Conservation (phyloP, 108 stramenopile species). For the Bacterosira constricta region DNA sequence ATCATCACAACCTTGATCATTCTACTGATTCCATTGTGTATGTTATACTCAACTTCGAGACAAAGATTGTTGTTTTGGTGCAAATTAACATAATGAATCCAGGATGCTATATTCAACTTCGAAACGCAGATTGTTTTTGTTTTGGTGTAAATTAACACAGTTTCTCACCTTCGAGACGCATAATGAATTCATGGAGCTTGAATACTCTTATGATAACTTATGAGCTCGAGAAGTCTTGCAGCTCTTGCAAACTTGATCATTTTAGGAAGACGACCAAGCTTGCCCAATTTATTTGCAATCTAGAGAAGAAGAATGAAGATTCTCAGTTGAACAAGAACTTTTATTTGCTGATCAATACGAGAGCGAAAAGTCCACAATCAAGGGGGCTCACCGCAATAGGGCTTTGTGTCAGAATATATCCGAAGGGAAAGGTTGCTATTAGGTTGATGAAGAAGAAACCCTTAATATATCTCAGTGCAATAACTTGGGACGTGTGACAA, state of each 20-base stretch:
- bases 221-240: constrained; percentile 22
- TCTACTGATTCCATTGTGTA: constrained; percentile 36
- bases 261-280: constrained; percentile 35
- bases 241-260: constrained; percentile 35
- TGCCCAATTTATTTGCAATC: constrained; percentile 32
- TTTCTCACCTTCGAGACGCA: constrained; percentile 26
- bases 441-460: constrained; percentile 42
- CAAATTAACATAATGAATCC: no score
- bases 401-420: constrained; percentile 22
- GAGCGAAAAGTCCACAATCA: no score
- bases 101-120: no score
- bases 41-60: constrained; percentile 40
- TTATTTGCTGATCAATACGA: no score
- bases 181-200: constrained; percentile 12
- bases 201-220: constrained; percentile 28
- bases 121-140: no score
- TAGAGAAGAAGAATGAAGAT: no score
- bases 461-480: constrained; percentile 34
- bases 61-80: no score
- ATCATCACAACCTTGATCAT: constrained; percentile 49
- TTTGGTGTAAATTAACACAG: no score
- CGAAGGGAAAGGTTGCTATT: constrained; percentile 41
- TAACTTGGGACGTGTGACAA: constrained; percentile 6
- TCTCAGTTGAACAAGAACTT: no score
- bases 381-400: no score